A percentile compares a stretch with the other conserved stretches of the same genome.
Conservation (phyloP, 2,329 filamentous ascomycete species). For the Pochonia chlamydosporia region DNA sequence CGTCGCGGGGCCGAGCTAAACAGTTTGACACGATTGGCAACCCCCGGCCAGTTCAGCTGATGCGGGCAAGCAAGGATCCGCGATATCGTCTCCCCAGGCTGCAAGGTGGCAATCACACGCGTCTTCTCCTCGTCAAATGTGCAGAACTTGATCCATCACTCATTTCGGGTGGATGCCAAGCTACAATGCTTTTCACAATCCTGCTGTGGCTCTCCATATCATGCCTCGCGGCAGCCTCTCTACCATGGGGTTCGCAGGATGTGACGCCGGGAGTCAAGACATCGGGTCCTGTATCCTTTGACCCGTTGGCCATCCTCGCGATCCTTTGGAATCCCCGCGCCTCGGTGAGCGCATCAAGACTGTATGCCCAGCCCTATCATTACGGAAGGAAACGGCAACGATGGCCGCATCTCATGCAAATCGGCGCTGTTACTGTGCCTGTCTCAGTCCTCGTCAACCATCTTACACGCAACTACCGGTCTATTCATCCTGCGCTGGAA, state of each 20-base stretch:
- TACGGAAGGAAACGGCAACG: neutral
- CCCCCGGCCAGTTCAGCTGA: no score
- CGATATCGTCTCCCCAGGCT: no score
- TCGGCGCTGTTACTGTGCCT: conserved; percentile 2
- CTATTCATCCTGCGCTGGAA: conserved; percentile 2
- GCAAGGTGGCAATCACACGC: no score
- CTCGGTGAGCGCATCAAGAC: neutral
- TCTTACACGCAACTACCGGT: conserved; percentile 2
- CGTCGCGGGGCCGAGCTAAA: no score
- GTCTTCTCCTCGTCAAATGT: no score
- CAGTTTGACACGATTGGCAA: no score
- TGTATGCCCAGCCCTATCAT: conserved; percentile 2
- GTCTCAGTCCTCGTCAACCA: conserved; percentile 1
- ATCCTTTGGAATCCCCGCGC: conserved; percentile 6
- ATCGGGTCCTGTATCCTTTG: neutral
- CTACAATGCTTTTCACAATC: neutral
- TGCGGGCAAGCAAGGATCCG: no score
- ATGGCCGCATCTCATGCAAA: conserved; percentile 5
- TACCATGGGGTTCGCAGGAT: neutral
- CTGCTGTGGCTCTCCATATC: neutral
- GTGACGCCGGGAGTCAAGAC: neutral
- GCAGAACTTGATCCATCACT: no score
- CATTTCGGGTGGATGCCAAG: no score
- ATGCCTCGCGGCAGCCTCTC: neutral
- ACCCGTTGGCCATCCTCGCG: conserved; percentile 4